Percentiles rank a stretch among this genome's conserved stretches.
phyloP scores from a whole-genome alignment of 306 rosid species.

The Quercus dentata region DNA sequence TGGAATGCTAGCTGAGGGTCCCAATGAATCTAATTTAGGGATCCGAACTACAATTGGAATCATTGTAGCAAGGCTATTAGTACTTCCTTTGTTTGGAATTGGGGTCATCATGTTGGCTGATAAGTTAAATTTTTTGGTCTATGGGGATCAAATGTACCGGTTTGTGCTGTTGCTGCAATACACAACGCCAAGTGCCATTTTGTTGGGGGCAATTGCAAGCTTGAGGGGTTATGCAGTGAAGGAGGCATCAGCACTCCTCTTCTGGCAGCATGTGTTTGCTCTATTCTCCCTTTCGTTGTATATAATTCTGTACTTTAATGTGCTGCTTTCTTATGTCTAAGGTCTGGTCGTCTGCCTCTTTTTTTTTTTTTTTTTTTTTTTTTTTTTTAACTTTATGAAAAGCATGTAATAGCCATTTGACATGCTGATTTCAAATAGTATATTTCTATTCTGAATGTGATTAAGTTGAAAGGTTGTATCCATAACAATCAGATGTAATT shows the following conservation, averaged over 20 bases:
- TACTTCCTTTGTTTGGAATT: slow-evolving; percentile 86
- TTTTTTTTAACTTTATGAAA: not conserved
- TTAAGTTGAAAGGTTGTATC: not conserved
- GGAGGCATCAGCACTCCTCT: slow-evolving; percentile 83
- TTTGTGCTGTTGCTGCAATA: slow-evolving; percentile 81
- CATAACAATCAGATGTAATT: not conserved
- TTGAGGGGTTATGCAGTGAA: slow-evolving; percentile 88
- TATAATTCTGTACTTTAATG: slow-evolving; percentile 57
- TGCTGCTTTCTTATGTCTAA: not conserved
- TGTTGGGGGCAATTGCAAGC: slow-evolving; percentile 82
- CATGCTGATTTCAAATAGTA: not conserved
- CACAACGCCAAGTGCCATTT: slow-evolving; percentile 84
- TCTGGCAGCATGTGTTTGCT: slow-evolving; percentile 89
- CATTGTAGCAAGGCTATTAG: slow-evolving; percentile 66
- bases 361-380: not conserved
- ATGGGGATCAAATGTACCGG: slow-evolving; percentile 51
- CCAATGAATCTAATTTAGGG: slow-evolving; percentile 73
- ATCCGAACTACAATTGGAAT: slow-evolving; percentile 69
- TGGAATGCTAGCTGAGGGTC: slow-evolving; percentile 93
- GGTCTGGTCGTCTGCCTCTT: not conserved
- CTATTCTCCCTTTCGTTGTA: slow-evolving; percentile 72
- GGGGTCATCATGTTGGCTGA: slow-evolving; percentile 56
- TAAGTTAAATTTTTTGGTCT: slow-evolving; percentile 56
- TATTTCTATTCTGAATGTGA: not conserved
- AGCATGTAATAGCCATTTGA: no score